These are phyloP conservation scores for Trametes maxima DNA, from an alignment of 768 basidiomycete species.

Conservation along the genomic window DNA sequence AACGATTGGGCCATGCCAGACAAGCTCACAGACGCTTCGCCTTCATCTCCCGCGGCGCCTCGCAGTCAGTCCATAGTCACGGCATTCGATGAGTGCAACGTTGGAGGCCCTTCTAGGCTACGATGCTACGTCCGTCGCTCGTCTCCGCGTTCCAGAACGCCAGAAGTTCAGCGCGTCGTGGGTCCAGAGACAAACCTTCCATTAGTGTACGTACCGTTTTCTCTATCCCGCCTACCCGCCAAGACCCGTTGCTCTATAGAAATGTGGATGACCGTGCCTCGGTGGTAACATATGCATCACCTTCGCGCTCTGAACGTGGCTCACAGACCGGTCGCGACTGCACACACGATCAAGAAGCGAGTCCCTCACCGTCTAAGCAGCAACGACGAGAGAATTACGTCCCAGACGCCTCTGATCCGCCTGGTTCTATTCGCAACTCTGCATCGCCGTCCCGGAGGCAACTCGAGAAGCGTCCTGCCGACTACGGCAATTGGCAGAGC, in stretches of 20 bases:
- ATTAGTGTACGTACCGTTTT: background rate
- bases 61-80: background rate
- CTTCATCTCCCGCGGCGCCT: background rate
- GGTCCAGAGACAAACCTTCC: background rate
- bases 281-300: conserved; percentile 5
- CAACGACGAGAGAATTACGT: background rate
- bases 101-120: background rate
- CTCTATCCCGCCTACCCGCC: background rate
- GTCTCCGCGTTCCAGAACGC: background rate
- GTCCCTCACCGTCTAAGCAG: background rate
- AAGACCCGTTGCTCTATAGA: background rate
- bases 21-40: background rate
- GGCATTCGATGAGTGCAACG: background rate
- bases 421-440: conserved; percentile 9
- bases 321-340: background rate
- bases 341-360: background rate
- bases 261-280: background rate
- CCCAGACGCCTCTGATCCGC: background rate
- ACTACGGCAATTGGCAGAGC: conserved; percentile 19
- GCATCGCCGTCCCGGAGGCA: background rate
- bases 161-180: background rate
- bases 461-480: background rate
- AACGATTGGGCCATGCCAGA: background rate
- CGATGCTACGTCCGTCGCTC: background rate
- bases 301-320: background rate